phyloP scores from a whole-genome alignment of 1,139 yeast species.

The Candida smagusa region DNA sequence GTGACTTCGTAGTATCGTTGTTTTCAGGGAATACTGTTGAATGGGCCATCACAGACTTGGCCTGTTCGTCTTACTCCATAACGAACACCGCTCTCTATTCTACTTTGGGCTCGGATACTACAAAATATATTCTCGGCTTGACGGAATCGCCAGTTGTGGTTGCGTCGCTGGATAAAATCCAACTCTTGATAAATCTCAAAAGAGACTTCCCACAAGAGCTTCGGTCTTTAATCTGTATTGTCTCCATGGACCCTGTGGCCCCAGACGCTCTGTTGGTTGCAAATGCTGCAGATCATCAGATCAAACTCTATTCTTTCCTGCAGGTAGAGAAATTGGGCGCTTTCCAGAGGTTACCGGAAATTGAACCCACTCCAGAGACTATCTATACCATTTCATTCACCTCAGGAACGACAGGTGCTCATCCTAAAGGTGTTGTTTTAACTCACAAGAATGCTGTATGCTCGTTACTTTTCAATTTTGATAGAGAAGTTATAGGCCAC shows the following conservation, averaged over 20 bases:
- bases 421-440: slow-evolving; percentile 38
- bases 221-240: slow-evolving; percentile 25
- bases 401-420: slow-evolving; percentile 37
- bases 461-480: slow-evolving; percentile 21
- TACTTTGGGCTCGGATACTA: slow-evolving; percentile 59
- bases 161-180: slow-evolving; percentile 46
- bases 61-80: slow-evolving; percentile 49
- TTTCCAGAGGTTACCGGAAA: slow-evolving; percentile 15
- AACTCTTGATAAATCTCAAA: slow-evolving; percentile 37
- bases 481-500: slow-evolving; percentile 11
- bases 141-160: slow-evolving; percentile 56
- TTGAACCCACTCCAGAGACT: slow-evolving; percentile 22
- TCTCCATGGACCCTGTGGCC: slow-evolving; percentile 51
- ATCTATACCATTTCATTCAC: slow-evolving; percentile 29
- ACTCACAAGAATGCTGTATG: slow-evolving; percentile 29
- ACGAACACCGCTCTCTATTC: slow-evolving; percentile 63
- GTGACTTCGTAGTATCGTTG: slow-evolving; percentile 47
- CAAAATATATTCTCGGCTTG: slow-evolving; percentile 53
- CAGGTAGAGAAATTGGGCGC: slow-evolving; percentile 29
- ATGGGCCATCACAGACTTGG: slow-evolving; percentile 60
- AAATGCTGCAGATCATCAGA: slow-evolving; percentile 20
- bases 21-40: slow-evolving; percentile 56
- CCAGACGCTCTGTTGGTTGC: slow-evolving; percentile 12
- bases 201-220: slow-evolving; percentile 19
- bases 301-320: slow-evolving; percentile 28